phyloP scores from a whole-genome alignment of 1,139 yeast species.

The Suhomyces chickasaworum region DNA sequence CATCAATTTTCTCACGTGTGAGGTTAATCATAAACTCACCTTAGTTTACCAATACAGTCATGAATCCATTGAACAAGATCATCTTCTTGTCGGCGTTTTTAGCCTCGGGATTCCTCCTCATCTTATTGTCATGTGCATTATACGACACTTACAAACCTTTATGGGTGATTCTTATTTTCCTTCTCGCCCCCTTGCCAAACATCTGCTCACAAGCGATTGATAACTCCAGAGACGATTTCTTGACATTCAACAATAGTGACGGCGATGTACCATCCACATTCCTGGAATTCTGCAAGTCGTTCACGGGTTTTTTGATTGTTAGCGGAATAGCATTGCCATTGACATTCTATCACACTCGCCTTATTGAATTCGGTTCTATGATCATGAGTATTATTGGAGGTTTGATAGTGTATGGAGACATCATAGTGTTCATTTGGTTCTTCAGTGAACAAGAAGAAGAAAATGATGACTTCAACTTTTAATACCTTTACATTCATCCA shows the following conservation, averaged over 20 bases:
- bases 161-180: conserved; percentile 64
- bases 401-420: conserved; percentile 66
- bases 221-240: conserved; percentile 56
- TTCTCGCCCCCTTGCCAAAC: conserved; percentile 74
- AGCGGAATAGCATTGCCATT: conserved; percentile 71
- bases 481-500: conserved; percentile 7
- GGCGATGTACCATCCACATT: conserved; percentile 47
- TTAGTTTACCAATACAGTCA: conserved; percentile 4
- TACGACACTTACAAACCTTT: conserved; percentile 72
- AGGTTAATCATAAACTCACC: not conserved
- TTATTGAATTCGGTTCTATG: conserved; percentile 60
- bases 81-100: conserved; percentile 69
- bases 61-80: conserved; percentile 66
- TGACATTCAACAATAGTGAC: conserved; percentile 59
- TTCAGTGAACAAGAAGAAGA: conserved; percentile 59
- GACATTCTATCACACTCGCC: conserved; percentile 59
- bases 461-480: conserved; percentile 55
- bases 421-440: conserved; percentile 69
- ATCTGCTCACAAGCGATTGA: conserved; percentile 45
- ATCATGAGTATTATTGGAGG: conserved; percentile 73
- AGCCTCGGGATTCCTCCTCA: conserved; percentile 74
- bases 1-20: not conserved
- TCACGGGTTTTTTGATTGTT: conserved; percentile 66
- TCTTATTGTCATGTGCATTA: conserved; percentile 71
- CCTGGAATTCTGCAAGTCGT: conserved; percentile 60